Percentiles rank a stretch among this genome's conserved stretches.
phyloP scores from a whole-genome alignment of 2,329 filamentous ascomycete genomes.

The Fusarium udum region DNA sequence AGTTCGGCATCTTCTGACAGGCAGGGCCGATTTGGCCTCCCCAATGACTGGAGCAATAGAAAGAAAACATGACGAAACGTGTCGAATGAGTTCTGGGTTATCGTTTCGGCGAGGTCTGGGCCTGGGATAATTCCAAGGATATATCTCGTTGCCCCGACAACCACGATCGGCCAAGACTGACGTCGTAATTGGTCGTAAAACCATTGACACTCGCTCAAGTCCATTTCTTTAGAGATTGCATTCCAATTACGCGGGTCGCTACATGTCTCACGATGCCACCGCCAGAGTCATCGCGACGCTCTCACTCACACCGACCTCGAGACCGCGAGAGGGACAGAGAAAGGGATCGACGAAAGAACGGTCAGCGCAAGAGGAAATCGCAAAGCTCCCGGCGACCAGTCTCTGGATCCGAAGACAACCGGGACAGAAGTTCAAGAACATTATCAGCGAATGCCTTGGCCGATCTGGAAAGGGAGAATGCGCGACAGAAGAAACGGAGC shows the following conservation, averaged over 20 bases:
- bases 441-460: conserved; percentile 68
- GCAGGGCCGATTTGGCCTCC: background rate
- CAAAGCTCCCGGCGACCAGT: conserved; percentile 44
- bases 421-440: conserved; percentile 41
- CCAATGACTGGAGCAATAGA: background rate
- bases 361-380: conserved; percentile 50
- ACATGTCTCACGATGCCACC: conserved; percentile 47
- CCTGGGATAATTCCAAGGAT: background rate
- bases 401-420: conserved; percentile 49
- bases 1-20: no score
- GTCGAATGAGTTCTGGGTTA: background rate
- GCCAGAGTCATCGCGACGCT: conserved; percentile 47
- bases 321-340: conserved; percentile 41
- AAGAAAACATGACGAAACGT: background rate
- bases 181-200: conserved; percentile 8
- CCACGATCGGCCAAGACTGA: conserved; percentile 6
- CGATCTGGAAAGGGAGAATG: conserved; percentile 70
- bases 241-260: conserved; percentile 36
- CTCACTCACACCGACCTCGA: conserved; percentile 38
- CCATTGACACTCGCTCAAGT: conserved; percentile 16
- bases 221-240: conserved; percentile 30
- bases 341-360: conserved; percentile 41
- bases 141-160: background rate
- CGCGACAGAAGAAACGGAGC: conserved; percentile 53
- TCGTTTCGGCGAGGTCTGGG: background rate